phyloP scores from a whole-genome alignment of 2,329 filamentous ascomycete species.

The Aspergillus pseudonomiae region DNA sequence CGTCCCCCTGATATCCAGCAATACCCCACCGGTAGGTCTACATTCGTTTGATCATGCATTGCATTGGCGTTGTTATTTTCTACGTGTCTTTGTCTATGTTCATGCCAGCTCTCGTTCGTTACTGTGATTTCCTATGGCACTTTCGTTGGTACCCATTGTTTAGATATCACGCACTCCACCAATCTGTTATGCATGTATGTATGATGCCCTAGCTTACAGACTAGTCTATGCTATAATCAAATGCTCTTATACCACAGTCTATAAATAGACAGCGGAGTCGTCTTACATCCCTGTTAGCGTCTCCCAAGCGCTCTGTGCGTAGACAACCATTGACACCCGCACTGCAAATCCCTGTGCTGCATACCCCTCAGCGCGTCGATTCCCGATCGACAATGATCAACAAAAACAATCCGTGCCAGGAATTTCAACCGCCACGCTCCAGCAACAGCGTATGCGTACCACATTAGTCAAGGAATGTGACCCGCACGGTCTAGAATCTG shows the following conservation, averaged over 20 bases:
- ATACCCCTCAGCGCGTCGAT: not conserved
- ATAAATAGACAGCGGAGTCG: not conserved
- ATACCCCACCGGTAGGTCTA: constrained; percentile 3
- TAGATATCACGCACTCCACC: not conserved
- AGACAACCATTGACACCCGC: not conserved
- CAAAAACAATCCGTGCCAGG: not conserved
- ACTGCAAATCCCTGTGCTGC: not conserved
- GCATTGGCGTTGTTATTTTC: constrained; percentile 5
- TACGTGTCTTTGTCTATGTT: not conserved
- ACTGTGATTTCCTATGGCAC: not conserved
- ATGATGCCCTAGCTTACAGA: not conserved
- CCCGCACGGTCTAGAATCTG: not conserved
- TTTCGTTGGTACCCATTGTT: not conserved
- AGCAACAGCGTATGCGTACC: not conserved
- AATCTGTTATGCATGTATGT: constrained; percentile 4
- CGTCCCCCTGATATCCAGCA: not conserved
- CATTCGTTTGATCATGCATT: constrained; percentile 2
- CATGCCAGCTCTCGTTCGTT: not conserved
- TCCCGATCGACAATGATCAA: not conserved
- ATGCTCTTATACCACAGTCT: not conserved
- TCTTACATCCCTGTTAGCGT: not conserved
- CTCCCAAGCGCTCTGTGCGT: not conserved
- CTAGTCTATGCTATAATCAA: not conserved
- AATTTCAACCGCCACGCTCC: not conserved
- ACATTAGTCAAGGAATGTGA: not conserved